Evolutionary conservation across 1,139 yeast species (phyloP).

Genomic region (Pichia sp.): DNA sequence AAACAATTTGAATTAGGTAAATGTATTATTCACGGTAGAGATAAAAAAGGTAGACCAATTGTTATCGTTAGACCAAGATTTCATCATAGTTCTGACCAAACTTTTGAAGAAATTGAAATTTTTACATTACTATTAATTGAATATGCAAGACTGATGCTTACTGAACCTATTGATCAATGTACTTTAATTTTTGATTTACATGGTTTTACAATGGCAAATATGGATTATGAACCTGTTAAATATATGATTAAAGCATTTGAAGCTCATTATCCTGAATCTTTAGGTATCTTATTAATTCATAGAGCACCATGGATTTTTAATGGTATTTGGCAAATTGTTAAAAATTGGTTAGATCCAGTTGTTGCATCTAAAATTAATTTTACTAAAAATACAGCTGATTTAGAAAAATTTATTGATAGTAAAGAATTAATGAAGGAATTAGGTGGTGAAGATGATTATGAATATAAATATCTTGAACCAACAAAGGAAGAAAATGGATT

Average conservation of each 20-base stretch:
- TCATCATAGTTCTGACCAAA: slow-evolving; percentile 68
- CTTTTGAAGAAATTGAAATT: slow-evolving; percentile 58
- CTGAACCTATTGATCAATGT: slow-evolving; percentile 64
- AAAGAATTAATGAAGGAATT: slow-evolving; percentile 52
- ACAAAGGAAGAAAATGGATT: slow-evolving; percentile 42
- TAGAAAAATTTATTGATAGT: slow-evolving; percentile 48
- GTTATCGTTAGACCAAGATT: slow-evolving; percentile 66
- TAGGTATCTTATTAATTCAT: slow-evolving; percentile 70
- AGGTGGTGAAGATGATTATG: slow-evolving; percentile 61
- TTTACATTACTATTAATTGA: slow-evolving; percentile 67
- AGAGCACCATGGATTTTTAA: slow-evolving; percentile 89
- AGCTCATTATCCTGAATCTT: slow-evolving; percentile 82
- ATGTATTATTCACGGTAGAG: slow-evolving; percentile 61
- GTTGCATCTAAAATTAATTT: slow-evolving; percentile 77
- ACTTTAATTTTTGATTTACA: slow-evolving; percentile 69
- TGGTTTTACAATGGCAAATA: slow-evolving; percentile 69
- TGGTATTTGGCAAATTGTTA: slow-evolving; percentile 80
- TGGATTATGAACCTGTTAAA: slow-evolving; percentile 79
- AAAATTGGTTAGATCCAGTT: slow-evolving; percentile 84
- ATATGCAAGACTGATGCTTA: slow-evolving; percentile 55
- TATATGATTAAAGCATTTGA: slow-evolving; percentile 74
- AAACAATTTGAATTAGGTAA: slow-evolving; percentile 51
- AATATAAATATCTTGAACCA: slow-evolving; percentile 53
- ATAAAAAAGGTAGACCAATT: slow-evolving; percentile 59
- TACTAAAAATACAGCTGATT: slow-evolving; percentile 55